These are phyloP conservation scores for Gelatoporia subvermispora DNA, from an alignment of 768 basidiomycete species.

Conservation along the genomic window DNA sequence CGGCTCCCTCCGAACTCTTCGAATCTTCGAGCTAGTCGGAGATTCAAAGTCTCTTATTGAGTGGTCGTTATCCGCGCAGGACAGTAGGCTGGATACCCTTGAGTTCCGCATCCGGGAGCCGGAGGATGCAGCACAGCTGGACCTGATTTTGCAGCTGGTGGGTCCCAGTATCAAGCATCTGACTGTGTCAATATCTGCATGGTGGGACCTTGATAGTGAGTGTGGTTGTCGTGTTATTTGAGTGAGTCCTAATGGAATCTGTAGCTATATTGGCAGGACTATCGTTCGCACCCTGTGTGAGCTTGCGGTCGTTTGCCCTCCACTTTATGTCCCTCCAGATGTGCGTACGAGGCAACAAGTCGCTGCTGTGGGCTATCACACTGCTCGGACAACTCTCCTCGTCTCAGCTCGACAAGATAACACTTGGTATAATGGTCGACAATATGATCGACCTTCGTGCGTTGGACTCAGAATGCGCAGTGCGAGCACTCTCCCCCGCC, in stretches of 20 bases:
- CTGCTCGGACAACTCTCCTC: slow-evolving; percentile 16
- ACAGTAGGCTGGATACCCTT: too few relatives aligned
- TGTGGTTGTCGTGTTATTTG: background rate
- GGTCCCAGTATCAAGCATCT: slow-evolving; percentile 2
- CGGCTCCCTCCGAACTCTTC: too few relatives aligned
- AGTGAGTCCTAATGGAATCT: background rate
- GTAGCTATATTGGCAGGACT: slow-evolving; percentile 1
- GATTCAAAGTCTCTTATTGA: too few relatives aligned
- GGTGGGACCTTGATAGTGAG: slow-evolving; percentile 4
- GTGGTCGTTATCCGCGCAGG: too few relatives aligned
- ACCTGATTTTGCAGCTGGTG: background rate
- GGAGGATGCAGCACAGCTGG: background rate
- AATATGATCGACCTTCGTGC: slow-evolving; percentile 17
- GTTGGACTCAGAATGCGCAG: slow-evolving; percentile 21
- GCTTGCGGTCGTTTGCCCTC: slow-evolving; percentile 15
- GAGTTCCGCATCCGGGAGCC: too few relatives aligned
- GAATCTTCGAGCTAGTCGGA: too few relatives aligned
- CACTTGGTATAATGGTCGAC: slow-evolving; percentile 16
- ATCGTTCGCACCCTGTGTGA: slow-evolving; percentile 11
- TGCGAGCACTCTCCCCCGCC: slow-evolving; percentile 10
- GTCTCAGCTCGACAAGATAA: slow-evolving; percentile 10
- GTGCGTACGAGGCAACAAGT: slow-evolving; percentile 19
- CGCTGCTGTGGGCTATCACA: slow-evolving; percentile 15
- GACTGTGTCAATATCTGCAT: slow-evolving; percentile 1
- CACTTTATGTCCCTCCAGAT: slow-evolving; percentile 18